Conservation (phyloP, 495 filamentous ascomycete species). For the Penicillium turbatum region DNA sequence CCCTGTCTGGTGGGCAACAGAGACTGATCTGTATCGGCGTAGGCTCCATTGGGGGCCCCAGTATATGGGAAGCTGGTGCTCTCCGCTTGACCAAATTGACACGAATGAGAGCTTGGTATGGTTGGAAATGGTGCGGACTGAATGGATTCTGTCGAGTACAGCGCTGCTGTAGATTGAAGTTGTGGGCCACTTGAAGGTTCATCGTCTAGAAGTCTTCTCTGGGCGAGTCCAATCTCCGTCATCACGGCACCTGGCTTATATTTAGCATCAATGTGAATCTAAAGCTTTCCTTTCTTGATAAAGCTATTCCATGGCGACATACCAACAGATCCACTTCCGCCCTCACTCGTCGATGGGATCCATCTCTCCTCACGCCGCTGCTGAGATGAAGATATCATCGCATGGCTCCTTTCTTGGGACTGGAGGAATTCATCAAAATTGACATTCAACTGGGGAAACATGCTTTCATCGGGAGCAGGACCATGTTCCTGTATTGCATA, state of each 20-base stretch:
- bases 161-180: constrained; percentile 16
- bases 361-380: constrained; percentile 39
- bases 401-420: constrained; percentile 26
- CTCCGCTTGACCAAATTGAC: not conserved
- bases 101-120: constrained; percentile 1
- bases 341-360: constrained; percentile 29
- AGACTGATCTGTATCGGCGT: constrained; percentile 11
- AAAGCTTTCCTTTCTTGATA: not conserved
- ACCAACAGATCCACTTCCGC: constrained; percentile 35
- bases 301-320: constrained; percentile 6
- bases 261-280: not conserved
- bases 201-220: constrained; percentile 35
- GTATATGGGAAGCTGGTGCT: not conserved
- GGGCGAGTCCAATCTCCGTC: constrained; percentile 38
- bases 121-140: constrained; percentile 21
- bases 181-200: constrained; percentile 19
- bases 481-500: constrained; percentile 6
- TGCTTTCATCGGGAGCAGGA: constrained; percentile 5
- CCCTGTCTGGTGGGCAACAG: not conserved
- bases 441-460: constrained; percentile 22
- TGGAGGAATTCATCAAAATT: constrained; percentile 42
- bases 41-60: not conserved
- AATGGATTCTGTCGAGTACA: constrained; percentile 16
- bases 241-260: constrained; percentile 32
- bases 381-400: constrained; percentile 29